These are phyloP conservation scores for Saturnispora sekii DNA, from an alignment of 805 yeast species.

Conservation along the genomic window DNA sequence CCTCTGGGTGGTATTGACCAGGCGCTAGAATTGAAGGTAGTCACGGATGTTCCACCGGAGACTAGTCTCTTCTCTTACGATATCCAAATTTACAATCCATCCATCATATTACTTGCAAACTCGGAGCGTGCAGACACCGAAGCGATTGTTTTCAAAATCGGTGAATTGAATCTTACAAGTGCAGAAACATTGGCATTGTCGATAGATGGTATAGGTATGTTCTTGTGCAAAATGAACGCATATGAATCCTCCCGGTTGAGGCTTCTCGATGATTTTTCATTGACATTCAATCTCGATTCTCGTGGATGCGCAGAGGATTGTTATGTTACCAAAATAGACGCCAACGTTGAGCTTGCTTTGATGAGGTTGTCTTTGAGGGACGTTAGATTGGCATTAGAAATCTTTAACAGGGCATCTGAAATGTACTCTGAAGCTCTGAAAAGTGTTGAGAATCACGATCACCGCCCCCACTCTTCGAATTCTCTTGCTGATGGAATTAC, in stretches of 20 bases:
- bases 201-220: constrained; percentile 78
- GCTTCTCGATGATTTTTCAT: constrained; percentile 81
- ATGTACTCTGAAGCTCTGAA: constrained; percentile 28
- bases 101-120: constrained; percentile 72
- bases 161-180: constrained; percentile 61
- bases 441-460: constrained; percentile 5
- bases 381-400: constrained; percentile 65
- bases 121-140: constrained; percentile 62
- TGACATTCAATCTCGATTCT: constrained; percentile 63
- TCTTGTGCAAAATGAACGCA: constrained; percentile 64
- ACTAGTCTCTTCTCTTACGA: constrained; percentile 34
- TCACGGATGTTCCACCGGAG: background rate
- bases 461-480: constrained; percentile 19
- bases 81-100: constrained; percentile 65
- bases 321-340: constrained; percentile 52
- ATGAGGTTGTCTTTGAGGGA: constrained; percentile 81
- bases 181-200: constrained; percentile 59
- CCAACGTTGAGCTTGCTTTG: constrained; percentile 70
- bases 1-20: constrained; percentile 12
- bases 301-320: constrained; percentile 53
- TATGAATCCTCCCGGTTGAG: constrained; percentile 55
- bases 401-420: constrained; percentile 62
- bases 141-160: constrained; percentile 84
- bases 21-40: constrained; percentile 7
- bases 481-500: constrained; percentile 56